Evolutionary conservation across 2,329 filamentous ascomycete genomes (phyloP).

Genomic region (Aspergillus sp.): DNA sequence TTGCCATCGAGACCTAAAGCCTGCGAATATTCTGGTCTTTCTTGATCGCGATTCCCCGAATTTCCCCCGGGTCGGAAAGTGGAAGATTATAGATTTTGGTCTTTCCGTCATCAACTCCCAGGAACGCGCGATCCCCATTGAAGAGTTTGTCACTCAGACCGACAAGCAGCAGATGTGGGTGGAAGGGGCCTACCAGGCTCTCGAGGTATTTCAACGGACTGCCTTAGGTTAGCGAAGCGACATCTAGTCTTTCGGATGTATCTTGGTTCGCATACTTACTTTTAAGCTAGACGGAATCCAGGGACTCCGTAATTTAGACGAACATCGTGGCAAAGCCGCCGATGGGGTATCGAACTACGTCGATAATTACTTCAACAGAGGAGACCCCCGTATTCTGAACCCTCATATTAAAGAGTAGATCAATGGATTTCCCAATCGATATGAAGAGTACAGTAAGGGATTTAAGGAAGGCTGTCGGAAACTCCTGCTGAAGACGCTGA

Average conservation of each 20-base stretch:
- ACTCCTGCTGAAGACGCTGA: constrained; percentile 2
- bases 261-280: constrained; percentile 17
- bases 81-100: constrained; percentile 27
- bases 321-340: background rate
- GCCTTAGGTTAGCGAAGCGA: constrained; percentile 13
- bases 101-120: constrained; percentile 13
- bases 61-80: constrained; percentile 14
- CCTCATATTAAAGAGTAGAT: constrained; percentile 15
- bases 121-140: background rate
- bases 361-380: constrained; percentile 12
- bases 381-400: constrained; percentile 6
- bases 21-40: constrained; percentile 23
- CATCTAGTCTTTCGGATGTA: constrained; percentile 23
- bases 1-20: constrained; percentile 22
- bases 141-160: constrained; percentile 2
- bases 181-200: constrained; percentile 12
- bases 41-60: background rate
- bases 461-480: background rate
- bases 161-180: background rate
- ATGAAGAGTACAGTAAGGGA: background rate
- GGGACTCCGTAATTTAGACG: constrained; percentile 7
- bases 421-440: background rate
- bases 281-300: constrained; percentile 9
- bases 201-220: constrained; percentile 5
- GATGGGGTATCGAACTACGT: constrained; percentile 3